Conservation (phyloP, 768 basidiomycete species). For the Pleurotus ostreatus region DNA sequence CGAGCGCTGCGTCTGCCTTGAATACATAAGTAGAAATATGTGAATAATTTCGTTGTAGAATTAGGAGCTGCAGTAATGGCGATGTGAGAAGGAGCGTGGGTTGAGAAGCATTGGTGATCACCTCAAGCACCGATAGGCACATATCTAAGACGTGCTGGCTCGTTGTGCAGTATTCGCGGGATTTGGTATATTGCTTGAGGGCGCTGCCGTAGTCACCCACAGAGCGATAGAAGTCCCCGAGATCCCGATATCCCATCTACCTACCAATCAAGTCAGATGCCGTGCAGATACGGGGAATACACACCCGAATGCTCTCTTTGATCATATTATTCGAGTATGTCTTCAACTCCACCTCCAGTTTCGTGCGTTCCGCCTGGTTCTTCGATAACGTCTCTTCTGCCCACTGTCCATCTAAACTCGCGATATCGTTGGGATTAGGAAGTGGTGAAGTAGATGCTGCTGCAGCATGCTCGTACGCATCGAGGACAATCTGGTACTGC, state of each 20-base stretch:
- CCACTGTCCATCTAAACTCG: conserved; percentile 66
- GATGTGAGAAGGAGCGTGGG: not conserved
- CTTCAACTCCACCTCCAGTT: conserved; percentile 91
- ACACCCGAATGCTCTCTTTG: conserved; percentile 94
- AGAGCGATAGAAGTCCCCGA: conserved; percentile 74
- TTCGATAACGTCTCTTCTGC: conserved; percentile 60
- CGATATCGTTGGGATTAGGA: conserved; percentile 43
- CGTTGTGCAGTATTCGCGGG: conserved; percentile 89
- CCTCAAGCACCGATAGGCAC: conserved; percentile 81
- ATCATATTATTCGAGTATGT: conserved; percentile 96
- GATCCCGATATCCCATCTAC: conserved; percentile 91
- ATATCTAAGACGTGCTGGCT: conserved; percentile 92
- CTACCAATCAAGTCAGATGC: not conserved
- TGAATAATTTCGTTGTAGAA: conserved; percentile 83
- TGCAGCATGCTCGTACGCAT: conserved; percentile 48
- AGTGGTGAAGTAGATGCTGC: conserved; percentile 31
- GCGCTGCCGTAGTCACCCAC: conserved; percentile 69
- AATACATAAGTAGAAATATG: conserved; percentile 90
- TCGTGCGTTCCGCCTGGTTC: conserved; percentile 72
- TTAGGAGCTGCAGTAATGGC: conserved; percentile 52
- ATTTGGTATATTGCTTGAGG: conserved; percentile 84
- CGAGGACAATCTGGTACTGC: conserved; percentile 46
- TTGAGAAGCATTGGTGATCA: conserved; percentile 18
- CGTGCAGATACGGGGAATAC: conserved; percentile 15
- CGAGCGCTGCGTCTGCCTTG: conserved; percentile 92